phyloP scores from a whole-genome alignment of 176 grass and related monocot genomes.

The barley (Hordeum vulgare) region MorexV3_pseudomolecules_assembly NC_058523.1:445164667-445165166 shows the following conservation, averaged over 20 bases:
- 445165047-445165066: slow-evolving; percentile 87
- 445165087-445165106: slow-evolving; percentile 79
- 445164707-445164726: slow-evolving; percentile 53
- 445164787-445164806: slow-evolving; percentile 35
- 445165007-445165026: slow-evolving; percentile 99
- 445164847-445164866: slow-evolving; percentile 34
- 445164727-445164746: slow-evolving; percentile 70
- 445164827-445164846: slow-evolving; percentile 37
- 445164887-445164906: slow-evolving; percentile 46
- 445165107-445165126: slow-evolving; percentile 99
- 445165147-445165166: slow-evolving; percentile 96
- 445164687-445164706: slow-evolving; percentile 36
- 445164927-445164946: slow-evolving; percentile 90
- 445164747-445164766: slow-evolving; percentile 65
- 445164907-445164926: slow-evolving; percentile 69
- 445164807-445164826: slow-evolving; percentile 23
- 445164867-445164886: slow-evolving; percentile 96
- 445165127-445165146: slow-evolving; percentile 96
- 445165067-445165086: slow-evolving; percentile 74
- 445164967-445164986: slow-evolving; percentile 99
- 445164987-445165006: slow-evolving; percentile 99
- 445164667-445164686: background rate
- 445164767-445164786: slow-evolving; percentile 3
- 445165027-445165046: slow-evolving; percentile 88
- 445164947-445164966: slow-evolving; percentile 98